Evolutionary conservation across 73 alveolate species (phyloP).

Genomic region (Uronychia binucleata): DNA sequence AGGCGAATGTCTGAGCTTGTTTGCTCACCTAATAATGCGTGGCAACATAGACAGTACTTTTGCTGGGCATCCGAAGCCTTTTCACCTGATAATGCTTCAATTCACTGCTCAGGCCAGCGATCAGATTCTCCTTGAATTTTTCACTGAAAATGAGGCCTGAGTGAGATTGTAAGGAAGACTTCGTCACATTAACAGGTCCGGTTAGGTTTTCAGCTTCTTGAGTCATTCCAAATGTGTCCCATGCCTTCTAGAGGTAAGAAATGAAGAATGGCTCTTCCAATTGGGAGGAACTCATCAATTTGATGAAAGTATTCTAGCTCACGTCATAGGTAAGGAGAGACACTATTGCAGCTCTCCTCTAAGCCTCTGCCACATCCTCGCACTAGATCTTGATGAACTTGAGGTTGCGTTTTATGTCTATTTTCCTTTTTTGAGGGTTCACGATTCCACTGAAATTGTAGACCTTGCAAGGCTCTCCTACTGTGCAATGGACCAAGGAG

Average conservation of each 20-base stretch:
- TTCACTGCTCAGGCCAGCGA: neutral
- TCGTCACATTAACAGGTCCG: neutral
- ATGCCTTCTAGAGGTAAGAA: neutral
- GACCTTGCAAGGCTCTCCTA: slow-evolving; percentile 14
- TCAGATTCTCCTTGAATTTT: neutral
- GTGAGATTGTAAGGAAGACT: neutral
- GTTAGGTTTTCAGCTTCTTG: neutral
- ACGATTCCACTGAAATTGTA: slow-evolving; percentile 10
- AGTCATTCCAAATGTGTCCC: neutral
- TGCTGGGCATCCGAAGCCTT: neutral
- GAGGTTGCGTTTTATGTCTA: neutral
- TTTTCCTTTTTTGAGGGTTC: neutral
- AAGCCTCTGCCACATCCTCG: slow-evolving; percentile 34
- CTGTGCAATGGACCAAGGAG: slow-evolving; percentile 35
- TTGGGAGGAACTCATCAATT: neutral
- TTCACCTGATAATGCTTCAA: neutral
- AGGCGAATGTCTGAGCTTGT: neutral
- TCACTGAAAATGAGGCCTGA: neutral
- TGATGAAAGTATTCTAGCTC: neutral
- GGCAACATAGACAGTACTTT: neutral
- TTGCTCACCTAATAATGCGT: too few relatives aligned
- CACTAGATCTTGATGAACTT: slow-evolving; percentile 25
- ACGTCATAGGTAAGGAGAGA: slow-evolving; percentile 23
- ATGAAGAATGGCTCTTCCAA: neutral
- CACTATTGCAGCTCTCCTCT: slow-evolving; percentile 40